Base-by-base conservation (phyloP, 2,329 filamentous ascomycete genomes). In the Teratosphaeria epicoccoides region DNA sequence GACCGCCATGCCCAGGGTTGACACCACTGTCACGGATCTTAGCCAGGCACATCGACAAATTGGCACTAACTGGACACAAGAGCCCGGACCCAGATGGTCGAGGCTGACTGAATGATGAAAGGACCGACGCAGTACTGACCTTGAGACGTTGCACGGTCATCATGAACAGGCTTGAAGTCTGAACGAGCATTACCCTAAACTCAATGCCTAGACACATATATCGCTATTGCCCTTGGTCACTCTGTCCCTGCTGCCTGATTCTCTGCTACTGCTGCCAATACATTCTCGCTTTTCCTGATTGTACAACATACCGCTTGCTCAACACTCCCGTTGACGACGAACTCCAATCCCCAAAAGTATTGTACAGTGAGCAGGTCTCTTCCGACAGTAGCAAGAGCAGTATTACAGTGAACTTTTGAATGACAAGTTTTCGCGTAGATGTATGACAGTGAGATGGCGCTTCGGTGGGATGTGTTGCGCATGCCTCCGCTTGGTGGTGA, bases 361-460 rank as follows among this genome's bases (percentile, higher is more conserved):
- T 46, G 44, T 46, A 46, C 44, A 46, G 44, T 24, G n/a, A 46
- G 25, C 23, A 17, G 23, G 10, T 46, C 12, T 17, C 20, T 24
- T 20, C 20, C 5, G 17, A 17, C 20, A 40, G 33, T 40, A 40
- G 33, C 33, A 40, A 6, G 14, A 28, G 44, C 44, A 24, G 44
- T 46, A 46, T n/a, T 46, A 46, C 44, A 46, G 44, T 14, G 44
- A 46, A 22, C 23, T 28, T 46, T 20, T 14, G 44, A 46, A 46
- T 46, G 44, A 46, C 44, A 46, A 46, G 22, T 46, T n/a, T 17
- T 46, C n/a, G 33, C 33, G 33, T 46, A 24, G 44, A 46, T 46
- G 44, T 24, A 17, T 46, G 44, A 22, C 44, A 14, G 44, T 40
- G 33, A 46, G 44, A 46, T 46, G 44, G 44, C 44, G 44, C 25